Percentiles rank a stretch among this genome's conserved stretches.
Conservation (phyloP, 78 protist species). For the Cavenderia fasciculata region DNA sequence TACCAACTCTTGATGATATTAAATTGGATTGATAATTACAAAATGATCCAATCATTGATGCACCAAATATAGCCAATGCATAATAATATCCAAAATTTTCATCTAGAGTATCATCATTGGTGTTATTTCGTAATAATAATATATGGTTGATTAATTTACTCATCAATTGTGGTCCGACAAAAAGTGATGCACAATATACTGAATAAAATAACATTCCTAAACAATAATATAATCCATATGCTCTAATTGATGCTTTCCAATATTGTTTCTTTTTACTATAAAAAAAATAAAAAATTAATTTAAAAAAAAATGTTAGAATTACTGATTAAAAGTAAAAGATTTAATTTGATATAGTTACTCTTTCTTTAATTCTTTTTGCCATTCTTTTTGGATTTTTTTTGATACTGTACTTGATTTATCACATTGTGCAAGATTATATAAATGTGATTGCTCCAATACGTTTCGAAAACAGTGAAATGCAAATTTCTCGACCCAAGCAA, state of each 20-base stretch:
- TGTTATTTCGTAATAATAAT: not conserved
- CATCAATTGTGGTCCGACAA: conserved; percentile 37
- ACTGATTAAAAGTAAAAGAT: too few relatives aligned
- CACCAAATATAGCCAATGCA: not conserved
- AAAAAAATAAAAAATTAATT: too few relatives aligned
- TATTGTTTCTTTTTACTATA: too few relatives aligned
- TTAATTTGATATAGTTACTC: not conserved
- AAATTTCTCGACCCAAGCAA: too few relatives aligned
- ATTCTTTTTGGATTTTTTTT: not conserved
- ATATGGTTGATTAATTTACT: not conserved
- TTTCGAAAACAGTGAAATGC: conserved; percentile 48
- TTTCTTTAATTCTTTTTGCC: conserved; percentile 16
- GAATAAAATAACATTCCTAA: not conserved
- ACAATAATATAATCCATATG: conserved; percentile 20
- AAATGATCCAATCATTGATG: conserved; percentile 31
- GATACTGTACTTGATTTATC: not conserved
- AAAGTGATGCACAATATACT: conserved; percentile 3
- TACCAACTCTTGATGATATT: conserved; percentile 58
- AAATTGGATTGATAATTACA: conserved; percentile 45
- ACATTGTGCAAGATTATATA: conserved; percentile 18
- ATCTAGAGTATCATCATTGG: too few relatives aligned
- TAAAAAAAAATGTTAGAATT: too few relatives aligned
- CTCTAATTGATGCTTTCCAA: conserved; percentile 11
- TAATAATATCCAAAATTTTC: conserved; percentile 43
- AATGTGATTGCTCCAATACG: conserved; percentile 13